Evolutionary conservation across 306 rosid species (phyloP), one percentile per base, ranked within the genome.

Genomic region (Malus fusca): DNA sequence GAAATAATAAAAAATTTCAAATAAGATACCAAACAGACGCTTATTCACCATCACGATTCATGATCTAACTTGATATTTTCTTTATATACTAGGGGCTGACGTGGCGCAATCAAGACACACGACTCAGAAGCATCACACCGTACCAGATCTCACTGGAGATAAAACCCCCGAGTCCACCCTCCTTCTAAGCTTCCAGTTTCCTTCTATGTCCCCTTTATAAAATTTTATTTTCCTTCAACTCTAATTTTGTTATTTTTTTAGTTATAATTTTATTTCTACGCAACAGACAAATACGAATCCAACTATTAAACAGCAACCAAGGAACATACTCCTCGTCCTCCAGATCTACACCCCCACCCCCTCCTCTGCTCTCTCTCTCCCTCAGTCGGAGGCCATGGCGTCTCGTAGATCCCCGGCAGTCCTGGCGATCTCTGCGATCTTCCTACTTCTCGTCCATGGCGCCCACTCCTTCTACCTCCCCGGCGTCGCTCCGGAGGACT

Each of bases 401-500:
- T 86, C 87, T 88, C 78, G 31, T 79, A 81, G 97, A 87, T 90
- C 96, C 79, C 72, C 72, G 71, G 72, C 82, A 37, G 30, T 71
- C 52, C 46, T 80, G 60, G 37, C 83, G 68, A 77, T 85, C 51
- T 80, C 75, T 62, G 35, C 82, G 68, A 75, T 85, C 55, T 75
- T 90, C 40, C 85, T 92, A 35, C 65, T 84, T 53, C 82, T 96
- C 78, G 12, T 92, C 79, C 93, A 87, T 79, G 85, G 82, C 68
- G 87, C 81, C 77, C 73, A 66, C 84, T 88, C 83, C 75, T 96
- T 96, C 87, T 96, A 96, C 78, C 99, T 96, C 78, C 99, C 99
- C 17, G 99, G 99, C 26, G 99, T 96, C 64, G 99, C 99, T 46
- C 99, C 99, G 2, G 93, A 90, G 83, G 99, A 92, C 61, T 92